These are phyloP conservation scores for Aspergillus sergii DNA, from an alignment of 2,329 filamentous ascomycete genomes.

Conservation along the genomic window DNA sequence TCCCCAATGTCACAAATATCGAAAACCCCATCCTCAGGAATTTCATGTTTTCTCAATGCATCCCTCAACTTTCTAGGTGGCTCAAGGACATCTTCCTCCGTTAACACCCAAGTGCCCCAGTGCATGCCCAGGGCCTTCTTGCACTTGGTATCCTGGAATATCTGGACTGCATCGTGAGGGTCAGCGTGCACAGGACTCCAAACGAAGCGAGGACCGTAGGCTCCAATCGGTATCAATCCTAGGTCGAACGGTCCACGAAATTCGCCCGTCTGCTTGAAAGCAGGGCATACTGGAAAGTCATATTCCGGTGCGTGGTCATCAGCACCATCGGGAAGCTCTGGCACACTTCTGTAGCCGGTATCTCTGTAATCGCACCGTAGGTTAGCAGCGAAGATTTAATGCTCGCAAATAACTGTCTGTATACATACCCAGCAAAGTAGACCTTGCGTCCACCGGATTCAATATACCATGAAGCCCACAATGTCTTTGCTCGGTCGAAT, in stretches of 20 bases:
- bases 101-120: conserved; percentile 88
- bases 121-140: conserved; percentile 81
- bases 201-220: conserved; percentile 67
- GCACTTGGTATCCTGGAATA: conserved; percentile 83
- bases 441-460: conserved; percentile 74
- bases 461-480: conserved; percentile 89
- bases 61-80: conserved; percentile 73
- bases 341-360: conserved; percentile 84
- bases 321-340: conserved; percentile 59
- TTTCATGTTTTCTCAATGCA: conserved; percentile 67
- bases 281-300: conserved; percentile 73
- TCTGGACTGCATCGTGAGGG: conserved; percentile 84
- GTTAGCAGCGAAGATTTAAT: conserved; percentile 1
- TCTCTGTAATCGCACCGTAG: conserved; percentile 59
- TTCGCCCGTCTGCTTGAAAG: conserved; percentile 80
- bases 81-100: conserved; percentile 81
- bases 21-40: conserved; percentile 74
- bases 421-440: conserved; percentile 70
- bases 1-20: conserved; percentile 84
- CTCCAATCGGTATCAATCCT: conserved; percentile 90
- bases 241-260: conserved; percentile 85
- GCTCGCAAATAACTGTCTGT: not conserved
- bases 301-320: conserved; percentile 75
- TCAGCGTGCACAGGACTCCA: conserved; percentile 85
- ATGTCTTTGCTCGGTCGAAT: conserved; percentile 72